A percentile compares a stretch with the other conserved stretches of the same genome.
Evolutionary conservation across 345 rosid genomes (phyloP).

Genomic region (Schrenkiella parvula): DNA sequence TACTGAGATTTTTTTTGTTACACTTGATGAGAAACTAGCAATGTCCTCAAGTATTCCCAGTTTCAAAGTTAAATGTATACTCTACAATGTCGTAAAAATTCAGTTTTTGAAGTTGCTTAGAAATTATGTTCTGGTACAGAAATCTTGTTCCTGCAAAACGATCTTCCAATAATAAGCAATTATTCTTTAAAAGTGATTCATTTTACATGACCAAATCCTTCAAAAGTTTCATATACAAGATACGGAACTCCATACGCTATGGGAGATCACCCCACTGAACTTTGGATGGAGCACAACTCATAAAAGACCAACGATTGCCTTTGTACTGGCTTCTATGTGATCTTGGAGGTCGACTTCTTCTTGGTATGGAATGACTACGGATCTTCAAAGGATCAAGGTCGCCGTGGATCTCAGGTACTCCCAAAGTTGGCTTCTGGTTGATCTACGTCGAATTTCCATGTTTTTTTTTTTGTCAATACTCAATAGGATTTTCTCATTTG

Average conservation of each 20-base stretch:
- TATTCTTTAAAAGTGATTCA: neutral
- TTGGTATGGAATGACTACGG: constrained; percentile 6
- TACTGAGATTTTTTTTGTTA: neutral
- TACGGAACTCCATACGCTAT: neutral
- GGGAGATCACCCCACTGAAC: constrained; percentile 3
- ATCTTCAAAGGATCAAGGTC: neutral
- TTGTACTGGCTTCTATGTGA: neutral
- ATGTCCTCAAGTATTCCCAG: neutral
- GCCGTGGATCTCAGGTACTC: constrained; percentile 15
- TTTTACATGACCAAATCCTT: neutral
- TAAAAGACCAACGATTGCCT: constrained; percentile 39
- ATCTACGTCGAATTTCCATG: constrained; percentile 48
- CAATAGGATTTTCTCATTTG: constrained; percentile 30
- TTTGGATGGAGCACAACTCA: constrained; percentile 38
- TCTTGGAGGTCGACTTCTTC: constrained; percentile 20
- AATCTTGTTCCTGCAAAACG: neutral
- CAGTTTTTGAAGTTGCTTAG: neutral
- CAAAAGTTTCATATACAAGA: neutral
- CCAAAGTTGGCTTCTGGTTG: constrained; percentile 23
- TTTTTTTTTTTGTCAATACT: constrained; percentile 30
- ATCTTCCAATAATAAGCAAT: neutral
- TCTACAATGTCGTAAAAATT: neutral
- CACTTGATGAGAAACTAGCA: neutral
- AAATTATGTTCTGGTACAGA: neutral
- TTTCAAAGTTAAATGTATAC: neutral